Percentiles rank a stretch among this genome's conserved stretches.
phyloP scores from a whole-genome alignment of 1,284 basidiomycete species.

The Flammula alnicola region DNA sequence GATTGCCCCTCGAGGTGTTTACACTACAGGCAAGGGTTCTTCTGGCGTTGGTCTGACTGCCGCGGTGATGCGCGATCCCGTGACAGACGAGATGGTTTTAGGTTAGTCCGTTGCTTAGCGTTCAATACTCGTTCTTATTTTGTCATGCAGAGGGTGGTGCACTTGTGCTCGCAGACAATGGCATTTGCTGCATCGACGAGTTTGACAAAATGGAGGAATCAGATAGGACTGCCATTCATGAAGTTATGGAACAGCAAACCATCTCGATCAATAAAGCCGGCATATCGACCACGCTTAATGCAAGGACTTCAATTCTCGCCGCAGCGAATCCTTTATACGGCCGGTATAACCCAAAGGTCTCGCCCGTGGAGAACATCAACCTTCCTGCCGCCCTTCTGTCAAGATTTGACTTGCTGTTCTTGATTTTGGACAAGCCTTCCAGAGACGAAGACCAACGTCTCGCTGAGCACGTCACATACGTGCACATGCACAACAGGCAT shows the following conservation, averaged over 20 bases:
- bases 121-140: constrained; percentile 12
- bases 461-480: constrained; percentile 96
- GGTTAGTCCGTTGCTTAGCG: constrained; percentile 56
- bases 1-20: constrained; percentile 96
- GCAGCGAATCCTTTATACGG: constrained; percentile 99
- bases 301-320: constrained; percentile 97
- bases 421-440: constrained; percentile 95
- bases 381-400: constrained; percentile 95
- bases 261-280: constrained; percentile 99
- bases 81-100: constrained; percentile 99
- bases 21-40: constrained; percentile 98
- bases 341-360: constrained; percentile 96
- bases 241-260: constrained; percentile 99
- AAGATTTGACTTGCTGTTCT: constrained; percentile 95
- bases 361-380: constrained; percentile 99
- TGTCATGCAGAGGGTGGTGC: constrained; percentile 90
- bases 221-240: constrained; percentile 98
- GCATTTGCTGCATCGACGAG: constrained; percentile 99
- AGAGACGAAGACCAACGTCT: constrained; percentile 95
- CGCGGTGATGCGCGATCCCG: constrained; percentile 98
- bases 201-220: constrained; percentile 99
- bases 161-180: constrained; percentile 97
- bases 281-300: constrained; percentile 98
- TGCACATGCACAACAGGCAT: constrained; percentile 95
- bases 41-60: constrained; percentile 98